phyloP scores from a whole-genome alignment of 345 rosid species.

The Sonneratia caseolaris region DNA sequence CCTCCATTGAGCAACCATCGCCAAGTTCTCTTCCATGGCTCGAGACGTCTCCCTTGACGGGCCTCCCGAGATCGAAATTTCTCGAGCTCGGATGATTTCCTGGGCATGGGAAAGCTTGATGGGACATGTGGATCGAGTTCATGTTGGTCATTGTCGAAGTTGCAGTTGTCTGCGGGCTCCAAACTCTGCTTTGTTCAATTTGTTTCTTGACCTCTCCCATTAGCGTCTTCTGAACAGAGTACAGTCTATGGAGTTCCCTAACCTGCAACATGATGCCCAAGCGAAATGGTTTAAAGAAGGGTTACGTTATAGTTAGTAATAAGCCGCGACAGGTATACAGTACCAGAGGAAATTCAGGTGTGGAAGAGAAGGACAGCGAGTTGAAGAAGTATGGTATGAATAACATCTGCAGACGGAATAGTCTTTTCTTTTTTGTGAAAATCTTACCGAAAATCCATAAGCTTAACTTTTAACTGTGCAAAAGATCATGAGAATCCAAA shows the following conservation, averaged over 20 bases:
- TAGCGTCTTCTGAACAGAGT: slow-evolving; percentile 54
- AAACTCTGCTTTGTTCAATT: slow-evolving; percentile 24
- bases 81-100: slow-evolving; percentile 20
- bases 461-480: too few species aligned
- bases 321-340: too few species aligned
- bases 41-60: slow-evolving; percentile 22
- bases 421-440: too few species aligned
- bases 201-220: slow-evolving; percentile 49
- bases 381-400: too few species aligned
- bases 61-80: slow-evolving; percentile 40
- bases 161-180: slow-evolving; percentile 14
- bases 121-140: slow-evolving; percentile 13
- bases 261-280: slow-evolving; percentile 38
- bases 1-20: slow-evolving; percentile 23
- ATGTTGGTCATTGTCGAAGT: background rate
- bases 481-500: background rate
- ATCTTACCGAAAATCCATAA: too few species aligned
- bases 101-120: slow-evolving; percentile 15
- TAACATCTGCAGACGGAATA: too few species aligned
- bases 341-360: too few species aligned
- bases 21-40: slow-evolving; percentile 12
- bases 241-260: slow-evolving; percentile 67
- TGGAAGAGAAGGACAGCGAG: too few species aligned
- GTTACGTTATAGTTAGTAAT: background rate
- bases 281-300: background rate